Conservation (phyloP, 208 protist species). For the Acanthamoeba royreba region DNA sequence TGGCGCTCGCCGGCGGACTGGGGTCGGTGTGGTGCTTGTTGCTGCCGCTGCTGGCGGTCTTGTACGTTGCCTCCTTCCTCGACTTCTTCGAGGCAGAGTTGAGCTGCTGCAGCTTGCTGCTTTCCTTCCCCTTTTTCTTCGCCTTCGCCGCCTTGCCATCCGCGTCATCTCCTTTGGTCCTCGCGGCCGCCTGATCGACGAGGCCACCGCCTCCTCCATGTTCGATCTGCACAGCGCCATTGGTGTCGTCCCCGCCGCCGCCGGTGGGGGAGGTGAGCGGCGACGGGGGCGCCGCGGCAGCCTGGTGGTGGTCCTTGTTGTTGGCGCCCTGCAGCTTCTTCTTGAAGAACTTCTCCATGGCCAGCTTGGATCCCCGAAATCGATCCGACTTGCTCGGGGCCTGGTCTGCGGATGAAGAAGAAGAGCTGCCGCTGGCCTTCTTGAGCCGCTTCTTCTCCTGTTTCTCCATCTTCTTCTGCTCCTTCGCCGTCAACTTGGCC, state of each 20-base stretch:
- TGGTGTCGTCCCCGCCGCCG: too few relatives aligned
- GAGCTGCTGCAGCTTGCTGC: neutral
- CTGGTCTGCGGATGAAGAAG: neutral
- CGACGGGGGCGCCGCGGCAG: too few relatives aligned
- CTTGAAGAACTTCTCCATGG: neutral
- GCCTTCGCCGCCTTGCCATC: neutral
- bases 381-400: neutral
- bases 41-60: neutral
- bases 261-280: too few relatives aligned
- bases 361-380: neutral
- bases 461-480: constrained; percentile 10
- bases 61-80: neutral
- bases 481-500: neutral
- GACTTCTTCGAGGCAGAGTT: neutral
- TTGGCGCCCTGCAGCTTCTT: neutral
- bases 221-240: too few relatives aligned
- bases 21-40: too few relatives aligned
- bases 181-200: too few relatives aligned
- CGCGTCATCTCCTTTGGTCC: neutral
- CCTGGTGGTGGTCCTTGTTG: too few relatives aligned
- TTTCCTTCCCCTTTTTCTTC: neutral
- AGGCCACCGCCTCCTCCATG: too few relatives aligned
- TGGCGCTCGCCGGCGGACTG: too few relatives aligned
- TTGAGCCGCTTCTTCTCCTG: neutral
- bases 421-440: neutral